These are phyloP conservation scores for Exophiala sideris DNA, from an alignment of 2,329 filamentous ascomycete genomes.

Conservation along the genomic window DNA sequence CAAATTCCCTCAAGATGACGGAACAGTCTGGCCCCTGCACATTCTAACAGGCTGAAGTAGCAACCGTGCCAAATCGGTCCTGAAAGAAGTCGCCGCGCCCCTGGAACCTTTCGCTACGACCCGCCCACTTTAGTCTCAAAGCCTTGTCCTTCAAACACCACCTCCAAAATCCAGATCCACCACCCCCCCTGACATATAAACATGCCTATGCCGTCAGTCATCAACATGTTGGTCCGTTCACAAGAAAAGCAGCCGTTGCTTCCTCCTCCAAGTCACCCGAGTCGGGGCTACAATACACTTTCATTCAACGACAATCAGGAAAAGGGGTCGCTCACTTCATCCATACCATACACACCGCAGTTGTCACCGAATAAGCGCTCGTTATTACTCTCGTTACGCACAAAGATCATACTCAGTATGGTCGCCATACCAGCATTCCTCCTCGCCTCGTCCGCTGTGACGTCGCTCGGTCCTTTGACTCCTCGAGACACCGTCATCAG, in stretches of 20 bases:
- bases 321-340: conserved; percentile 4
- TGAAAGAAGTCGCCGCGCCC: no score
- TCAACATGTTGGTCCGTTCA: conserved; percentile 10
- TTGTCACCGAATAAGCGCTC: background rate
- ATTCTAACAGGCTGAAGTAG: no score
- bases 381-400: conserved; percentile 10
- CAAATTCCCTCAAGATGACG: no score
- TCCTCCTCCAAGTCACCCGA: conserved; percentile 13
- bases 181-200: conserved; percentile 8
- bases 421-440: conserved; percentile 25
- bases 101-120: background rate
- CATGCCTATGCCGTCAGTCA: background rate
- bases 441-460: conserved; percentile 18
- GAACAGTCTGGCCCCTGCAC: no score
- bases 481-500: conserved; percentile 17
- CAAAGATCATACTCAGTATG: conserved; percentile 21
- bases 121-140: conserved; percentile 6
- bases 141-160: conserved; percentile 9
- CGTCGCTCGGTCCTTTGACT: conserved; percentile 11
- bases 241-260: conserved; percentile 19
- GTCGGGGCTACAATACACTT: conserved; percentile 5
- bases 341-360: background rate
- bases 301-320: conserved; percentile 11
- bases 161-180: conserved; percentile 9
- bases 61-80: no score